Conservation (phyloP, 1,139 yeast species). For the Taphrina communis region DNA sequence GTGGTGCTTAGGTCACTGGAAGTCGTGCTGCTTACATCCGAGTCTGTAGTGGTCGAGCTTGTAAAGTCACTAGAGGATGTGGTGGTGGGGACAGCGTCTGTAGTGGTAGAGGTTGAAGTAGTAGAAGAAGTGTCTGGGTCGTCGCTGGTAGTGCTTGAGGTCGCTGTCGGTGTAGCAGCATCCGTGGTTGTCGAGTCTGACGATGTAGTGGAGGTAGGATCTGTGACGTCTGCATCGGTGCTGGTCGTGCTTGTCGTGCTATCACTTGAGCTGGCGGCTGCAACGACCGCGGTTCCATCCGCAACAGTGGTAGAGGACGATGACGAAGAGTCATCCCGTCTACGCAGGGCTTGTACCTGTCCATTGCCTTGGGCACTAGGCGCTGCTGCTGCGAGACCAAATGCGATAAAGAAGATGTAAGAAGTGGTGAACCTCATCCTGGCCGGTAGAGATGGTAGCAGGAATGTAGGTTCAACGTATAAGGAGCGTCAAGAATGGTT, state of each 20-base stretch:
- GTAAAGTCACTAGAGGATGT: neutral
- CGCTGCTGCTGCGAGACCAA: slow-evolving; percentile 19
- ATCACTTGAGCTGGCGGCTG: neutral
- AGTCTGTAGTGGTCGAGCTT: neutral
- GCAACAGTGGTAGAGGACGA: neutral
- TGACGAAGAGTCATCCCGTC: neutral
- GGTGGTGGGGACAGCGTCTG: neutral
- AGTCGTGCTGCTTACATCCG: neutral
- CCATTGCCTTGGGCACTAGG: slow-evolving; percentile 9
- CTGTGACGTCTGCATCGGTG: neutral
- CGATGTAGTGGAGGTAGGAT: neutral
- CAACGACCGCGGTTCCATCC: neutral
- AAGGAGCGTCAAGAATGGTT: slow-evolving; percentile 7
- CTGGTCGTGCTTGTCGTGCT: neutral
- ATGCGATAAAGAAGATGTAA: slow-evolving; percentile 1
- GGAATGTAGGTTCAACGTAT: slow-evolving; percentile 9
- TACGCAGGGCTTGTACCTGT: neutral
- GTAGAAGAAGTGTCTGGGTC: neutral
- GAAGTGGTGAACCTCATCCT: slow-evolving; percentile 19
- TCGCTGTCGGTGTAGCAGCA: too few relatives aligned
- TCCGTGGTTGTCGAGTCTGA: neutral
- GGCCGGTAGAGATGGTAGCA: slow-evolving; percentile 3
- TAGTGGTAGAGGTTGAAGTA: neutral
- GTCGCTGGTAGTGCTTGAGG: too few relatives aligned
- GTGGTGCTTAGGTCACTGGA: neutral